A percentile compares a stretch with the other conserved stretches of the same genome.
Conservation (phyloP, 768 basidiomycete species). For the Lactarius trivialis region DNA sequence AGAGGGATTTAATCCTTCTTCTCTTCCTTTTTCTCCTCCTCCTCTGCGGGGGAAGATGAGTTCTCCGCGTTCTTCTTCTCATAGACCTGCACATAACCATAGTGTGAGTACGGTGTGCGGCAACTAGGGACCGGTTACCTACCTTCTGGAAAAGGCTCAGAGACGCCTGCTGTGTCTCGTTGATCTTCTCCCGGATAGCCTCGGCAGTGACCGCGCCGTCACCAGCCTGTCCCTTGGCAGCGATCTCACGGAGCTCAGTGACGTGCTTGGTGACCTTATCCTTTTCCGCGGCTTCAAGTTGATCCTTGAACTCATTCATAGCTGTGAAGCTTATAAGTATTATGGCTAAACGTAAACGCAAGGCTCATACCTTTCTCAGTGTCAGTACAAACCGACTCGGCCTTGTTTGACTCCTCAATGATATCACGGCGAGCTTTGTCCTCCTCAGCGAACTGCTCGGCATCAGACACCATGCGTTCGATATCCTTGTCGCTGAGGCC, state of each 20-base stretch:
- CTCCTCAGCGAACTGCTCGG: constrained; percentile 88
- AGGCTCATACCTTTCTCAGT: constrained; percentile 79
- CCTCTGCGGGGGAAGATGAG: constrained; percentile 33
- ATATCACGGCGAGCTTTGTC: constrained; percentile 83
- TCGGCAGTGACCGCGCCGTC: constrained; percentile 81
- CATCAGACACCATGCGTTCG: constrained; percentile 91
- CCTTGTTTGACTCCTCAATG: constrained; percentile 96
- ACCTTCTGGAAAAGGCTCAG: constrained; percentile 94
- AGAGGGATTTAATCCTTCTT: constrained; percentile 68
- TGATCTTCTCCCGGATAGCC: constrained; percentile 84
- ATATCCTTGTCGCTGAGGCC: constrained; percentile 96
- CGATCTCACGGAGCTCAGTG: constrained; percentile 79
- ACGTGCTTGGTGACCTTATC: constrained; percentile 90
- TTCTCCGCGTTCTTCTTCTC: constrained; percentile 82
- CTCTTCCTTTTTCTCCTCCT: constrained; percentile 46
- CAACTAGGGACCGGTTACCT: neutral
- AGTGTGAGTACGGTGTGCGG: neutral
- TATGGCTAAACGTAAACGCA: neutral
- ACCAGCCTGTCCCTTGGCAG: constrained; percentile 82
- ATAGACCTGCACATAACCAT: constrained; percentile 42
- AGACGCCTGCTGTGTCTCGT: constrained; percentile 90
- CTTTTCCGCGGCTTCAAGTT: constrained; percentile 86
- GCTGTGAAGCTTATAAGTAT: constrained; percentile 38
- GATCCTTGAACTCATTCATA: constrained; percentile 96
- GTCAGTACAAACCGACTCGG: constrained; percentile 87